Conservation (phyloP, 768 basidiomycete species). For the Russula abietina region DNA sequence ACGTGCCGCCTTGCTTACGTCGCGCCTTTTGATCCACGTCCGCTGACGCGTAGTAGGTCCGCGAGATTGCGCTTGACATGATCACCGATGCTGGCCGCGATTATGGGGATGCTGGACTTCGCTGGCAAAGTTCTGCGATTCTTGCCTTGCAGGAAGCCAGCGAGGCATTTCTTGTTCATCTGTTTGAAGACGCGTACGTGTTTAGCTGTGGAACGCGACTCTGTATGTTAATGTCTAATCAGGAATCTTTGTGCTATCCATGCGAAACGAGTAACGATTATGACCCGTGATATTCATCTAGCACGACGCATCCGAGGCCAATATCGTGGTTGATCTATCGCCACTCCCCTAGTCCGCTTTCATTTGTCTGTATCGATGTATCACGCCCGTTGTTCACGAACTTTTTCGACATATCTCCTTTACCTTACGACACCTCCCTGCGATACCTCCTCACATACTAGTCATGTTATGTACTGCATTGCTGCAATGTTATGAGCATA, state of each 20-base stretch:
- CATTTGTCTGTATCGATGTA: slow-evolving; percentile 5
- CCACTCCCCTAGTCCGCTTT: neutral
- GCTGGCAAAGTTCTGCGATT: slow-evolving; percentile 96
- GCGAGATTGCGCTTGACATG: slow-evolving; percentile 92
- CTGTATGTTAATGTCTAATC: slow-evolving; percentile 1
- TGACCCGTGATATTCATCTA: slow-evolving; percentile 95
- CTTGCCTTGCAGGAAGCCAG: slow-evolving; percentile 95
- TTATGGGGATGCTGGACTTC: slow-evolving; percentile 53
- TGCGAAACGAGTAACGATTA: slow-evolving; percentile 95
- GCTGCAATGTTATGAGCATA: slow-evolving; percentile 9
- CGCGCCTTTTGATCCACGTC: neutral
- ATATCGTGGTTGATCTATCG: slow-evolving; percentile 56
- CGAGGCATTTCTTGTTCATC: slow-evolving; percentile 88
- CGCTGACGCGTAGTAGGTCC: slow-evolving; percentile 51
- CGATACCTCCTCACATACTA: slow-evolving; percentile 17
- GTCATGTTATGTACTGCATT: slow-evolving; percentile 12
- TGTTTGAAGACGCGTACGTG: slow-evolving; percentile 98
- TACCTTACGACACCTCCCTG: slow-evolving; percentile 21
- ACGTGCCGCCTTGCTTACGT: slow-evolving; percentile 28
- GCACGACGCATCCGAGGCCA: slow-evolving; percentile 91
- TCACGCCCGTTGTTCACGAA: slow-evolving; percentile 10
- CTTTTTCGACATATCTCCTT: slow-evolving; percentile 2
- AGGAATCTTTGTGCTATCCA: slow-evolving; percentile 97
- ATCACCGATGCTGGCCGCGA: slow-evolving; percentile 65
- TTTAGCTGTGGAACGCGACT: neutral